These are phyloP conservation scores for Taphrina deformans DNA, from an alignment of 1,139 yeast species.

Conservation along the genomic window DNA sequence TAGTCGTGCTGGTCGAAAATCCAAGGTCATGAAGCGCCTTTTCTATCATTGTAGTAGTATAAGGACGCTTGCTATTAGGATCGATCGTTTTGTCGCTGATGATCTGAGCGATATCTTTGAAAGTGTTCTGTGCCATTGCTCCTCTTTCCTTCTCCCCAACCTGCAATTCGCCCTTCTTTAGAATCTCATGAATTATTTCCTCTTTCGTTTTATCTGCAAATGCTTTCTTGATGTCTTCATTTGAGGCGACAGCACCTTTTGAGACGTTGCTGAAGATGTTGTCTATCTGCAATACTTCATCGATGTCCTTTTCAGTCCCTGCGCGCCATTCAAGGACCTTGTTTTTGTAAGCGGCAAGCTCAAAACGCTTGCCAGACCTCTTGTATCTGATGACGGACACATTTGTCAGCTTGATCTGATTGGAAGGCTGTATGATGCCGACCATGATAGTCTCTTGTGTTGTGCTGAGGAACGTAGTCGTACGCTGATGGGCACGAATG, in stretches of 20 bases:
- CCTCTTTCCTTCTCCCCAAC: constrained; percentile 90
- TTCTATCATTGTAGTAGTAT: constrained; percentile 91
- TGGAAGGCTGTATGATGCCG: constrained; percentile 82
- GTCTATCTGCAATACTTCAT: constrained; percentile 94
- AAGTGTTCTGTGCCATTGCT: constrained; percentile 70
- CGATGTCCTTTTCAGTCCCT: constrained; percentile 75
- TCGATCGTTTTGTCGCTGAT: constrained; percentile 89
- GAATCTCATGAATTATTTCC: constrained; percentile 63
- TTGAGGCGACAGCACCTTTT: constrained; percentile 89
- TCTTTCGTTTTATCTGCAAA: constrained; percentile 78
- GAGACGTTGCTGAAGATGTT: constrained; percentile 91
- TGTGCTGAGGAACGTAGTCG: too few species aligned
- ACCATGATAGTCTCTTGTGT: too few species aligned
- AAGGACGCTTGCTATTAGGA: constrained; percentile 83
- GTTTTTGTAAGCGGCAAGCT: constrained; percentile 93
- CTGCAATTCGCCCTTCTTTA: constrained; percentile 90
- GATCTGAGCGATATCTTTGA: constrained; percentile 77
- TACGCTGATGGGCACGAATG: too few species aligned
- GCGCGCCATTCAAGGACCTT: constrained; percentile 91
- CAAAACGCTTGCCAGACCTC: constrained; percentile 70
- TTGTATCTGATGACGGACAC: constrained; percentile 90
- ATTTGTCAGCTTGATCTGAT: constrained; percentile 86
- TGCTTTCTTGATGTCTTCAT: constrained; percentile 71
- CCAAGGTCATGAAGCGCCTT: constrained; percentile 79
- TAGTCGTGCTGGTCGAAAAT: constrained; percentile 74